Evolutionary conservation across 2,329 filamentous ascomycete species (phyloP).

Genomic region (Penicillium sp.): DNA sequence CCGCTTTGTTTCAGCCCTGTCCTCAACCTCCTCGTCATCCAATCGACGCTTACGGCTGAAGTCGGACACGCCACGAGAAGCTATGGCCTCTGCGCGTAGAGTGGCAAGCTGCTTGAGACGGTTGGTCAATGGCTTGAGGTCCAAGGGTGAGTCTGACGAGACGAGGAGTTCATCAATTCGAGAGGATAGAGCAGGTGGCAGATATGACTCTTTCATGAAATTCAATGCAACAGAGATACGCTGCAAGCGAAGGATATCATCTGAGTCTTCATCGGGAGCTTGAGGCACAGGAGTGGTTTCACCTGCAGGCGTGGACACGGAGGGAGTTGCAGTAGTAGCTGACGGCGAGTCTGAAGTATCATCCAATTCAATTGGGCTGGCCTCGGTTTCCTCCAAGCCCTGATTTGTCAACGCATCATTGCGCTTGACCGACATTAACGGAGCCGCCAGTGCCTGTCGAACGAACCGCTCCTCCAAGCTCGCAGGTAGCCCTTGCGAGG

Average conservation of each 20-base stretch:
- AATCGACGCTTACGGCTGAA: conserved; percentile 48
- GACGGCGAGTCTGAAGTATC: conserved; percentile 39
- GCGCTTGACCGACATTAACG: conserved; percentile 69
- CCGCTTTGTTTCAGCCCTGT: conserved; percentile 76
- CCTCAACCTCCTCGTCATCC: conserved; percentile 51
- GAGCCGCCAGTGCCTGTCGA: conserved; percentile 72
- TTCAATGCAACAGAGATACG: conserved; percentile 54
- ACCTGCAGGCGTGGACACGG: conserved; percentile 43
- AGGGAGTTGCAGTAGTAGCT: conserved; percentile 41
- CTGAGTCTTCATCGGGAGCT: conserved; percentile 36
- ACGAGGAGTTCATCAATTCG: conserved; percentile 45
- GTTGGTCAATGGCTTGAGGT: conserved; percentile 72
- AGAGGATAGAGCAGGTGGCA: conserved; percentile 45
- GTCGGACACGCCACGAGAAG: conserved; percentile 62
- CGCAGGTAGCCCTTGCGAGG: conserved; percentile 66
- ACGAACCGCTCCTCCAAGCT: conserved; percentile 89
- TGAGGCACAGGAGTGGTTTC: conserved; percentile 46
- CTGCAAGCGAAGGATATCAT: conserved; percentile 49
- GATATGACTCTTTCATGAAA: conserved; percentile 56
- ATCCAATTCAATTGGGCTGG: conserved; percentile 25
- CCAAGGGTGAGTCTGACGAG: conserved; percentile 50
- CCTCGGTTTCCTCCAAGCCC: conserved; percentile 32
- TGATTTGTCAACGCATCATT: conserved; percentile 49
- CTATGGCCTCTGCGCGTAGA: conserved; percentile 71
- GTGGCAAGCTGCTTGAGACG: conserved; percentile 70